These are phyloP conservation scores for Cryptococcus sp. DNA, from an alignment of 1,284 basidiomycete genomes.

Conservation along the genomic window DNA sequence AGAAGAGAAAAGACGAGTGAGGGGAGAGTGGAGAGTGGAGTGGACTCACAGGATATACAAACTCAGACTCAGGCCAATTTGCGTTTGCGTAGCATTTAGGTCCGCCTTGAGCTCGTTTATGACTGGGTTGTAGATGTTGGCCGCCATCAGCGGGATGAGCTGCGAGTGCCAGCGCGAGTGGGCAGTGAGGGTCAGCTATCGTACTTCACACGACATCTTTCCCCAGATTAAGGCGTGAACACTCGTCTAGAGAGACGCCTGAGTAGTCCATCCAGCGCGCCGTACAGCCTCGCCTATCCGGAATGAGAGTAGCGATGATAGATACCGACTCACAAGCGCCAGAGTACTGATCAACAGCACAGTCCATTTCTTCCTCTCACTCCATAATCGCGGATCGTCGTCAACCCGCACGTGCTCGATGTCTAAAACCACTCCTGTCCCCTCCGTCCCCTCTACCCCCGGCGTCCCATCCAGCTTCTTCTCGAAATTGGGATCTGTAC, in stretches of 20 bases:
- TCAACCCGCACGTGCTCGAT: slow-evolving; percentile 69
- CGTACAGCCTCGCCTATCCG: too few relatives aligned
- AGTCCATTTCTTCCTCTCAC: slow-evolving; percentile 61
- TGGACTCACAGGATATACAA: slow-evolving; percentile 66
- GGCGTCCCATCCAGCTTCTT: too few relatives aligned
- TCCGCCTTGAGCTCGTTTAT: slow-evolving; percentile 67
- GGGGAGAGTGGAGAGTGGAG: too few relatives aligned
- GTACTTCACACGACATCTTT: too few relatives aligned
- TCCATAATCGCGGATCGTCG: slow-evolving; percentile 79
- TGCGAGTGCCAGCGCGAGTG: slow-evolving; percentile 36
- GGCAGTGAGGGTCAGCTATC: too few relatives aligned
- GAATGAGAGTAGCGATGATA: too few relatives aligned
- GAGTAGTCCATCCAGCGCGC: too few relatives aligned
- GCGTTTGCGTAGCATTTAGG: slow-evolving; percentile 65
- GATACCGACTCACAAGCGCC: slow-evolving; percentile 37
- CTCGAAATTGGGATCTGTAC: too few relatives aligned
- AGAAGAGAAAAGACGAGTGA: too few relatives aligned
- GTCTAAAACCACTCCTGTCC: slow-evolving; percentile 51
- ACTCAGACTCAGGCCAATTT: slow-evolving; percentile 73
- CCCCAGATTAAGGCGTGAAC: too few relatives aligned
- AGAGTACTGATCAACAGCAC: slow-evolving; percentile 41
- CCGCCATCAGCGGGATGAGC: slow-evolving; percentile 68
- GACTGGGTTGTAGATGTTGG: slow-evolving; percentile 50
- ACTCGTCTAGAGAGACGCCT: too few relatives aligned
- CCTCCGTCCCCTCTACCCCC: neutral